Evolutionary conservation across 257 asterid species (phyloP).

Genomic region (Solanum tarijense): DNA sequence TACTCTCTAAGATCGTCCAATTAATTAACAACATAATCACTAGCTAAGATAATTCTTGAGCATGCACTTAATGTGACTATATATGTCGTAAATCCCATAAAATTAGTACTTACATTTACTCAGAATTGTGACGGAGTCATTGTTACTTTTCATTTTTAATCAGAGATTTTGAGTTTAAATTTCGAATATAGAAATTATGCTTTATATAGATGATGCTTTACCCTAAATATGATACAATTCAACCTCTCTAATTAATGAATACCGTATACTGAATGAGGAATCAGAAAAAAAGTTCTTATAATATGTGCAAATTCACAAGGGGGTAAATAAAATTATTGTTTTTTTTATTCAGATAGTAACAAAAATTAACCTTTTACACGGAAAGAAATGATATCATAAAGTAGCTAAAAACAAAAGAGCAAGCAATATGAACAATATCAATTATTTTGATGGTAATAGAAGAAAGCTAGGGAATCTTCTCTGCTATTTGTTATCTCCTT

Average conservation of each 20-base stretch:
- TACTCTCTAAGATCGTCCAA: background rate
- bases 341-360: constrained; percentile 18
- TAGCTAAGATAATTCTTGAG: background rate
- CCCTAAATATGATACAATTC: background rate
- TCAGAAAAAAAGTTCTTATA: background rate
- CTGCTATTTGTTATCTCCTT: constrained; percentile 5
- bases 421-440: constrained; percentile 23
- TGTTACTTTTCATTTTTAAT: background rate
- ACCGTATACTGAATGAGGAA: background rate
- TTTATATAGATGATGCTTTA: background rate
- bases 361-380: constrained; percentile 38
- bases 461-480: constrained; percentile 36
- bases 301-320: background rate
- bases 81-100: background rate
- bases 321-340: background rate
- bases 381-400: constrained; percentile 31
- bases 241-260: background rate
- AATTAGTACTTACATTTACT: background rate
- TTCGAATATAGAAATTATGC: background rate
- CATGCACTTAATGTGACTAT: background rate
- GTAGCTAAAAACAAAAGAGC: constrained; percentile 19
- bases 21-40: background rate
- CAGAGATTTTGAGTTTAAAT: background rate
- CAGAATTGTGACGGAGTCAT: background rate
- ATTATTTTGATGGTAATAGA: constrained; percentile 22